Evolutionary conservation across 352 stramenopile species (phyloP), one percentile per base, ranked within the genome.

Genomic region (Plasmopara halstedii): DNA sequence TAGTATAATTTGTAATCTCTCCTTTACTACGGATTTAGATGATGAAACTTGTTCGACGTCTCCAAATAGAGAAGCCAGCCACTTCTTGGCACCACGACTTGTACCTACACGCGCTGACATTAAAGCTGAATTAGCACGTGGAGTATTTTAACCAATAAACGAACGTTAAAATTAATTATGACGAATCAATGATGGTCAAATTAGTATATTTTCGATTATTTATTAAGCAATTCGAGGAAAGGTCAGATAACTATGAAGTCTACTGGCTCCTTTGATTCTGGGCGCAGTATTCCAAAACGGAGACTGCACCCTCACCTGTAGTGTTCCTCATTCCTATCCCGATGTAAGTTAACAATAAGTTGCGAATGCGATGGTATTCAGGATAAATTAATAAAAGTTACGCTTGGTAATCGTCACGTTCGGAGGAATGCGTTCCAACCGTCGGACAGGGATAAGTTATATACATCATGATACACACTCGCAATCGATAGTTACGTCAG

Each of bases 211-310:
- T 2, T 18, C 17, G 8, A n/a, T 10, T 19, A 10, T 34, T 8
- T 23, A 6, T 35, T 3, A 47, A 34, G 9, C 11, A 18, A 32
- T 17, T 38, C 45, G 13, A 39, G 33, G 54, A 63, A 58, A 78
- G 75, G 71, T 87, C 75, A 87, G 75, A 87, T 87, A 87, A 87
- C 75, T 87, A 87, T 87, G 75, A 87, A 87, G 75, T 80, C 75
- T 83, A 67, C 69, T 82, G 71, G 75, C 77, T 87, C 75, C 45
- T 87, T 85, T 87, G 43, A 84, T 86, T 85, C 46, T 67, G 75
- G 81, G 53, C 65, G 59, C 71, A 73, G 50, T 35, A 45, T 62
- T 72, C 73, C 71, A 87, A 78, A 81, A 87, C 75, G 71, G 66
- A 76, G 45, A 50, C 54, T 61, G 64, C 75, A 48, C 58, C 76